Percentiles rank a stretch among this genome's conserved stretches.
phyloP scores from a whole-genome alignment of 805 yeast genomes.

The Lipomyces yamadae region DNA sequence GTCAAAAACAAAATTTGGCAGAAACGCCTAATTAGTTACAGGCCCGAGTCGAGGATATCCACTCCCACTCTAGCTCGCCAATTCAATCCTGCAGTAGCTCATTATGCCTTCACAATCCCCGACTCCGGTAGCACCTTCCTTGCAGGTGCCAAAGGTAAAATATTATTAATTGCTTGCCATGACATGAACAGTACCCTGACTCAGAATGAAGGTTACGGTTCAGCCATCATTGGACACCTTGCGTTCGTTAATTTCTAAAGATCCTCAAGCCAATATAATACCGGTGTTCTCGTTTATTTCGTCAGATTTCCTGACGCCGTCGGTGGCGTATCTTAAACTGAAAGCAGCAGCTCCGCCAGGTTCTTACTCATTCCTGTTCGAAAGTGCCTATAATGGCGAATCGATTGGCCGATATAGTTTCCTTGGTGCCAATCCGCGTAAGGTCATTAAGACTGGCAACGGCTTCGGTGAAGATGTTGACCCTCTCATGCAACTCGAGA shows the following conservation, averaged over 20 bases:
- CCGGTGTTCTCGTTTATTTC: conserved; percentile 78
- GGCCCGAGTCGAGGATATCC: too few species aligned
- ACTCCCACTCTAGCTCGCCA: background rate
- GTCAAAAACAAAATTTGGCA: background rate
- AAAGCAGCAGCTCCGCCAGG: conserved; percentile 63
- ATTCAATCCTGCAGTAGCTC: background rate
- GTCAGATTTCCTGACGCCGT: conserved; percentile 84
- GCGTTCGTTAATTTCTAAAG: conserved; percentile 13
- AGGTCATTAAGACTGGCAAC: conserved; percentile 82
- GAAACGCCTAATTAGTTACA: background rate
- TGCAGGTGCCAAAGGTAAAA: conserved; percentile 20
- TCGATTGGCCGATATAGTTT: conserved; percentile 88
- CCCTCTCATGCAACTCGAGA: conserved; percentile 75
- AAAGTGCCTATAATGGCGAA: conserved; percentile 88
- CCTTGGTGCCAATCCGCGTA: conserved; percentile 84
- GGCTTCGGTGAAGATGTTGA: conserved; percentile 67
- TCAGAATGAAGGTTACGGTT: conserved; percentile 22
- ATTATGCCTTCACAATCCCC: conserved; percentile 23
- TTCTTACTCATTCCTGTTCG: conserved; percentile 77
- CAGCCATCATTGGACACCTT: conserved; percentile 32
- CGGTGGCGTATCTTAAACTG: conserved; percentile 83
- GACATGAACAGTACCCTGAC: background rate
- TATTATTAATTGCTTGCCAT: background rate
- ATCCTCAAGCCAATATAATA: conserved; percentile 59
- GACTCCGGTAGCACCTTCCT: conserved; percentile 14